Conservation (phyloP, 306 rosid genomes). For the Lagenaria siceraria region DNA sequence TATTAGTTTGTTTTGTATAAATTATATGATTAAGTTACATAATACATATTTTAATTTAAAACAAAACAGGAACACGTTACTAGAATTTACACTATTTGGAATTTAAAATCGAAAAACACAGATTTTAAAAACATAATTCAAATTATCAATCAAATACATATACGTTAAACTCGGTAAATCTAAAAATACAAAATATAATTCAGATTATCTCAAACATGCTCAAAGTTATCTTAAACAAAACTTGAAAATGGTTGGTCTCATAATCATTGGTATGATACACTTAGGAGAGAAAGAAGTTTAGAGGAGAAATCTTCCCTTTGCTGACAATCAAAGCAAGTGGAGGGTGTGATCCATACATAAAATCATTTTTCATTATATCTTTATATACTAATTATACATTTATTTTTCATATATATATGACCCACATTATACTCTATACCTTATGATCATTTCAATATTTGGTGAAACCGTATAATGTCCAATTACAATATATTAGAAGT, state of each 20-base stretch:
- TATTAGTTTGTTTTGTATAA: no score
- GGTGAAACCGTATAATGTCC: conserved; percentile 5
- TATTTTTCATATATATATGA: not conserved
- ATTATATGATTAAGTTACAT: no score
- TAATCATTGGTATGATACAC: not conserved
- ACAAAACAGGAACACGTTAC: no score
- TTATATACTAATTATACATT: not conserved
- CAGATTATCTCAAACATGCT: no score
- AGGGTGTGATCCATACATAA: not conserved
- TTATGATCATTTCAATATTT: conserved; percentile 9
- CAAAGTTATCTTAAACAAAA: no score
- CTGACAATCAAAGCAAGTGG: conserved; percentile 8
- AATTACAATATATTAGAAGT: not conserved
- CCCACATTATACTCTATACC: conserved; percentile 6
- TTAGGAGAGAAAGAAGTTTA: not conserved
- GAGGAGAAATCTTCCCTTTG: not conserved
- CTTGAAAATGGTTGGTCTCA: not conserved
- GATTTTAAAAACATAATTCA: no score
- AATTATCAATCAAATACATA: no score
- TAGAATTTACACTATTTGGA: no score
- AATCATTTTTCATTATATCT: conserved; percentile 6
- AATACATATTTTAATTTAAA: no score
- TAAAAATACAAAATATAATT: no score
- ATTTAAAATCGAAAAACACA: no score
- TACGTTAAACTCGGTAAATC: no score